Evolutionary conservation across 2,329 filamentous ascomycete species (phyloP).

Genomic region (Helminthosporium solani): DNA sequence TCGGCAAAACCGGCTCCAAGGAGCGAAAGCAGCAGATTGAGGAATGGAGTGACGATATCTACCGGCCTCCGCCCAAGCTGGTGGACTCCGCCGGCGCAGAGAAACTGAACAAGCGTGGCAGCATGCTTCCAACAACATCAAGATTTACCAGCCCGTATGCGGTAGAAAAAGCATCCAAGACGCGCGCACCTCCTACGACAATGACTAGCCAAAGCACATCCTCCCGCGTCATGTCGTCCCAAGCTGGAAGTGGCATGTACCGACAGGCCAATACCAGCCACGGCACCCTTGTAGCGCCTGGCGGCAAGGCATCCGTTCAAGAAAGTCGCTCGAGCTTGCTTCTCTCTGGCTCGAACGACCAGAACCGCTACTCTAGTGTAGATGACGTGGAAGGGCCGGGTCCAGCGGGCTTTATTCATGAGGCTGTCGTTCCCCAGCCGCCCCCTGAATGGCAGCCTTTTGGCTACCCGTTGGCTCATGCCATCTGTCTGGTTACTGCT

Average conservation of each 20-base stretch:
- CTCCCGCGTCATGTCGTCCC: slow-evolving; percentile 67
- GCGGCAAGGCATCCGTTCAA: slow-evolving; percentile 33
- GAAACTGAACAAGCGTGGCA: slow-evolving; percentile 75
- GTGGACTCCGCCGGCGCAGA: slow-evolving; percentile 70
- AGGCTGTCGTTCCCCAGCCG: slow-evolving; percentile 91
- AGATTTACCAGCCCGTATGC: slow-evolving; percentile 91
- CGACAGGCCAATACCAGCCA: slow-evolving; percentile 59
- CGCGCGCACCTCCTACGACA: slow-evolving; percentile 70
- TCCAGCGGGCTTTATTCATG: slow-evolving; percentile 92
- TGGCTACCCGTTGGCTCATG: slow-evolving; percentile 89
- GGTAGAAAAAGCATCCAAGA: slow-evolving; percentile 61
- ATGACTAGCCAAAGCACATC: slow-evolving; percentile 89
- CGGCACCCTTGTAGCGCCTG: slow-evolving; percentile 53
- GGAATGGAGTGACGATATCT: slow-evolving; percentile 97
- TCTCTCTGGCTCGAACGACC: slow-evolving; percentile 45
- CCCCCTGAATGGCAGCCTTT: slow-evolving; percentile 97
- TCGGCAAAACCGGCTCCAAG: slow-evolving; percentile 71
- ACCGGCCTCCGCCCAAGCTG: slow-evolving; percentile 81
- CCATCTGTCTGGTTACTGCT: slow-evolving; percentile 91
- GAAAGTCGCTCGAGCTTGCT: slow-evolving; percentile 48
- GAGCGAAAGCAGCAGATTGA: slow-evolving; percentile 92
- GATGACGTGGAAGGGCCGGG: slow-evolving; percentile 70
- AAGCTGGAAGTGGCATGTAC: slow-evolving; percentile 60
- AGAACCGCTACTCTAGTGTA: slow-evolving; percentile 53
- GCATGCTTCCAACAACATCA: slow-evolving; percentile 87